Conservation (phyloP, 371 early-diverging fungal species). For the Mucor piriformis region DNA sequence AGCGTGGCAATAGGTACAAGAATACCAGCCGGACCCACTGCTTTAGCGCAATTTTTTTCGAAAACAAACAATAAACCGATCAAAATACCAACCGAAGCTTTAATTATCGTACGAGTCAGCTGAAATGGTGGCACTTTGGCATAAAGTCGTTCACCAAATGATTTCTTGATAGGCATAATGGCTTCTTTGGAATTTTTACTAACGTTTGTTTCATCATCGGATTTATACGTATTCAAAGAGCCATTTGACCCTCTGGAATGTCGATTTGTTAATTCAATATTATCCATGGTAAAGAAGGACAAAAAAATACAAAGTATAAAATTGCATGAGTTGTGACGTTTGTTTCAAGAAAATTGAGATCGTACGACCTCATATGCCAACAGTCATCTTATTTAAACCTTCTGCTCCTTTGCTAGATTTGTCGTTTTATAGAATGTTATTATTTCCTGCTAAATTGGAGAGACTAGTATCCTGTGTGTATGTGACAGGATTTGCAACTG, state of each 20-base stretch:
- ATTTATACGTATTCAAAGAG: neutral
- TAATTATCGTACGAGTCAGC: constrained; percentile 15
- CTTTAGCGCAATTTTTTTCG: constrained; percentile 16
- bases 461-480: too few relatives aligned
- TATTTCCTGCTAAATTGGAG: too few relatives aligned
- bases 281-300: constrained; percentile 9
- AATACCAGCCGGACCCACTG: constrained; percentile 17
- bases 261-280: constrained; percentile 9
- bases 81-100: constrained; percentile 21
- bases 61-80: constrained; percentile 20
- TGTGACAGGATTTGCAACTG: too few relatives aligned
- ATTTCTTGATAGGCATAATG: neutral
- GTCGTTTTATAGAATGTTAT: too few relatives aligned
- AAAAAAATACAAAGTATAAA: neutral
- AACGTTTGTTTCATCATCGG: constrained; percentile 2
- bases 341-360: too few relatives aligned
- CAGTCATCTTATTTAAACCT: too few relatives aligned
- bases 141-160: neutral
- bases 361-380: too few relatives aligned
- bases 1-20: constrained; percentile 27
- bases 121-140: constrained; percentile 20
- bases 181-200: neutral
- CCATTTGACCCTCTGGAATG: neutral
- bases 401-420: too few relatives aligned
- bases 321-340: too few relatives aligned